phyloP scores from a whole-genome alignment of 257 asterid genomes.

The Nicotiana paniculata region DNA sequence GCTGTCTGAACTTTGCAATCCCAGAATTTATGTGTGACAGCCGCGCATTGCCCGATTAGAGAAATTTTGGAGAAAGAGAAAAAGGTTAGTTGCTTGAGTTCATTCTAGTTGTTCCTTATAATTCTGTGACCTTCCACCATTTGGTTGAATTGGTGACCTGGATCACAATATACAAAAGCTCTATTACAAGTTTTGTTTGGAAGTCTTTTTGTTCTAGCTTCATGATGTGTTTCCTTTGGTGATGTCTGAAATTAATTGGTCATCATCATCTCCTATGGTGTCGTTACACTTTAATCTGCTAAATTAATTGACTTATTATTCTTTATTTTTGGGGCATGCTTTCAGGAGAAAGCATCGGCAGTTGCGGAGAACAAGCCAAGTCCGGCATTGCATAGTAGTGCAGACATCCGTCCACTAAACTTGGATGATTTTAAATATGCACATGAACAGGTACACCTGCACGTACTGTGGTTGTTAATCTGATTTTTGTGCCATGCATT shows the following conservation, averaged over 20 bases:
- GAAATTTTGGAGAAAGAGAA: conserved; percentile 60
- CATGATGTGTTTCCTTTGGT: background rate
- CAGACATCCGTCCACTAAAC: conserved; percentile 52
- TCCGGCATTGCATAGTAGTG: conserved; percentile 58
- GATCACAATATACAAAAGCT: background rate
- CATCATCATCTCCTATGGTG: background rate
- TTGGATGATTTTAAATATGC: conserved; percentile 61
- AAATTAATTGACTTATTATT: background rate
- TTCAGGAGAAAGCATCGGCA: conserved; percentile 56
- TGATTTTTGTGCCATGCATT: background rate
- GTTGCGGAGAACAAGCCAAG: conserved; percentile 43
- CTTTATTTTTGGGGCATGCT: background rate
- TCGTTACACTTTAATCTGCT: background rate
- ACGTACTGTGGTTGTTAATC: background rate
- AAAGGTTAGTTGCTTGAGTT: conserved; percentile 30
- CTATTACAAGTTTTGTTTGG: background rate
- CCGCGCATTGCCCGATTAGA: conserved; percentile 71
- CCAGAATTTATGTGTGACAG: conserved; percentile 65
- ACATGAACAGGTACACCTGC: conserved; percentile 45
- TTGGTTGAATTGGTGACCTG: conserved; percentile 5
- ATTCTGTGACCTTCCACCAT: background rate
- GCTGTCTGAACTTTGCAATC: background rate
- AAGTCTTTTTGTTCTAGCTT: background rate
- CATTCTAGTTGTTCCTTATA: background rate
- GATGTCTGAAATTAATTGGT: background rate